A percentile compares a stretch with the other conserved stretches of the same genome.
Conservation (phyloP, 2,329 filamentous ascomycete genomes). For the Rasamsonia emersonii region DNA sequence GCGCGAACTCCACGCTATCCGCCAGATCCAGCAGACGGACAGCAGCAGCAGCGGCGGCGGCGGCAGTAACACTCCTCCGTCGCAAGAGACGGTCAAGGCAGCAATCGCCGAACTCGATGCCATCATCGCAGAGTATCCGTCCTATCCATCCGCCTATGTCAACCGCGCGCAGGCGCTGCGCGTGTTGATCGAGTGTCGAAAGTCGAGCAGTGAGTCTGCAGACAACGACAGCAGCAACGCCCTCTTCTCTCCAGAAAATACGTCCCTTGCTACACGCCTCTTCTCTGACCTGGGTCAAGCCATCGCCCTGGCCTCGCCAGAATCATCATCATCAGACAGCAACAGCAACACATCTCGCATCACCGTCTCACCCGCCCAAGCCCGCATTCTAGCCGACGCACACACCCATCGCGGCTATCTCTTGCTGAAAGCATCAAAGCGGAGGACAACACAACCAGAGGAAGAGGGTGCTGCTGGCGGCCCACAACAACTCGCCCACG, state of each 20-base stretch:
- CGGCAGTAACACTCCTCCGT: not conserved
- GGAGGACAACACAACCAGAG: not conserved
- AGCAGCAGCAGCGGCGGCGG: slow-evolving; percentile 5
- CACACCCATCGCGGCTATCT: slow-evolving; percentile 47
- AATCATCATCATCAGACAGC: slow-evolving; percentile 15
- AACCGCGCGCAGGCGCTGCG: slow-evolving; percentile 47
- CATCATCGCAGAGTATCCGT: slow-evolving; percentile 36
- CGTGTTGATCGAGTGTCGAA: slow-evolving; percentile 24
- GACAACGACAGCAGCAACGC: slow-evolving; percentile 8
- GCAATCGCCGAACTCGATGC: slow-evolving; percentile 32
- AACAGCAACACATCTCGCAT: slow-evolving; percentile 25
- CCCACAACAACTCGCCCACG: slow-evolving; percentile 22
- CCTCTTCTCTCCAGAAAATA: slow-evolving; percentile 17
- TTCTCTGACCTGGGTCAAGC: slow-evolving; percentile 33
- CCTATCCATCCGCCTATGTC: slow-evolving; percentile 46
- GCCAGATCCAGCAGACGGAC: slow-evolving; percentile 21
- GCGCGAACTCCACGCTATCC: slow-evolving; percentile 33
- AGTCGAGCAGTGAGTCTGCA: not conserved
- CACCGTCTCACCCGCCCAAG: slow-evolving; percentile 36
- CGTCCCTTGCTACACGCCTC: slow-evolving; percentile 15
- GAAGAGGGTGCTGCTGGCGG: slow-evolving; percentile 6
- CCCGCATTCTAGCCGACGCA: slow-evolving; percentile 43
- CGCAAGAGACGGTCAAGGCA: slow-evolving; percentile 17
- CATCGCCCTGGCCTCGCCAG: slow-evolving; percentile 38
- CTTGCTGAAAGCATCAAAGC: slow-evolving; percentile 29